A percentile compares a stretch with the other conserved stretches of the same genome.
Evolutionary conservation across 2,329 filamentous ascomycete species (phyloP).

Genomic region (Neodidymelliopsis sp.): DNA sequence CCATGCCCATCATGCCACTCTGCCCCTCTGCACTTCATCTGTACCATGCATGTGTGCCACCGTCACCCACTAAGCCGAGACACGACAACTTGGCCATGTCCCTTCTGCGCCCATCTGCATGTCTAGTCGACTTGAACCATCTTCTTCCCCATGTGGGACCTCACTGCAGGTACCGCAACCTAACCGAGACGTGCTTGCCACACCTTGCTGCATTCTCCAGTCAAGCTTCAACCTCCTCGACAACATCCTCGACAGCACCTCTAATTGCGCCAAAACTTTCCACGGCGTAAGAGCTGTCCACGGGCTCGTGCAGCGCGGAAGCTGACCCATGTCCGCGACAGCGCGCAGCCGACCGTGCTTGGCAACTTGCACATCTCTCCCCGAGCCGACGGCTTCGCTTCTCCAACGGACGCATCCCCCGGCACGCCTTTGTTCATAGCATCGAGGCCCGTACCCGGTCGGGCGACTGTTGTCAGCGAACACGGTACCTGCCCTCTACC

Average conservation of each 20-base stretch:
- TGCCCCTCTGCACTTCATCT: not conserved
- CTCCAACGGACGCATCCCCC: slow-evolving; percentile 19
- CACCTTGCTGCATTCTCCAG: too few relatives aligned
- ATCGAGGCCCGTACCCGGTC: slow-evolving; percentile 6
- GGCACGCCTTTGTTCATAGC: slow-evolving; percentile 14
- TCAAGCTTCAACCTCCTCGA: too few relatives aligned
- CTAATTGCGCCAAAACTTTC: slow-evolving; percentile 3
- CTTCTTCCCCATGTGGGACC: slow-evolving; percentile 1
- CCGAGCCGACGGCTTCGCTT: slow-evolving; percentile 30
- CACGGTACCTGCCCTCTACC: slow-evolving; percentile 7
- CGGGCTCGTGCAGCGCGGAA: slow-evolving; percentile 24
- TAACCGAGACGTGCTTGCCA: not conserved
- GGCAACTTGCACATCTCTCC: slow-evolving; percentile 11
- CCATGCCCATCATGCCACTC: slow-evolving; percentile 1
- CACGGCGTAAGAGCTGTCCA: not conserved
- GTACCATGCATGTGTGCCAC: not conserved
- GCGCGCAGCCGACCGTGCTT: slow-evolving; percentile 19
- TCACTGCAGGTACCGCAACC: slow-evolving; percentile 12
- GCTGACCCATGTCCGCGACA: slow-evolving; percentile 22
- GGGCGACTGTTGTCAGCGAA: slow-evolving; percentile 19
- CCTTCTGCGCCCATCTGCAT: slow-evolving; percentile 2
- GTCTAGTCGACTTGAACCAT: slow-evolving; percentile 2
- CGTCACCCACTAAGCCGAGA: slow-evolving; percentile 1
- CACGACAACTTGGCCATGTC: slow-evolving; percentile 6
- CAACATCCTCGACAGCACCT: not conserved